These are phyloP conservation scores for Fomitopsis palustris DNA, from an alignment of 1,284 basidiomycete species.

Conservation along the genomic window DNA sequence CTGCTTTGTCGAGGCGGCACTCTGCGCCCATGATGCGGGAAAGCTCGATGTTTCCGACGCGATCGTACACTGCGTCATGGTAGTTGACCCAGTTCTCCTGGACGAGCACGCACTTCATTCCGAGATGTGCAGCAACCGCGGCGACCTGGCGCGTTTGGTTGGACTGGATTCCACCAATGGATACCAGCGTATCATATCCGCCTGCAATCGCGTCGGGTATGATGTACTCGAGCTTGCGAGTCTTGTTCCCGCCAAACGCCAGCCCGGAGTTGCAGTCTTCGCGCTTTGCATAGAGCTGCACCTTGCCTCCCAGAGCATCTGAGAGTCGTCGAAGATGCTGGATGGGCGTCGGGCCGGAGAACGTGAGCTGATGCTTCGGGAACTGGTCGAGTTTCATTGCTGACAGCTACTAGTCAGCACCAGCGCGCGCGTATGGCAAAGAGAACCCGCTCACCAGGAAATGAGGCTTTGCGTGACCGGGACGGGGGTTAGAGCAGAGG, in stretches of 20 bases:
- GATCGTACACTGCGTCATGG: neutral
- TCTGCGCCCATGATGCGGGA: neutral
- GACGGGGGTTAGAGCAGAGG: too few relatives aligned
- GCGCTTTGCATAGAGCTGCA: neutral
- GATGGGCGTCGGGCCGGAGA: neutral
- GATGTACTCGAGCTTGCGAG: neutral
- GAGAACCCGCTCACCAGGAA: too few relatives aligned
- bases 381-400: neutral
- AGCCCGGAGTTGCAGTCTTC: neutral
- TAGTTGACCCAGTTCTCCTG: neutral
- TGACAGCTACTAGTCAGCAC: too few relatives aligned
- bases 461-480: too few relatives aligned
- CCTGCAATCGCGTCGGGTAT: neutral
- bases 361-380: neutral
- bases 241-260: neutral
- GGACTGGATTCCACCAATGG: neutral
- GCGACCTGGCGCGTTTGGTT: neutral
- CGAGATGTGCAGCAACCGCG: neutral
- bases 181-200: neutral
- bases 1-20: neutral
- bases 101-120: neutral
- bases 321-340: neutral
- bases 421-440: too few relatives aligned
- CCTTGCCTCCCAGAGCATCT: neutral
- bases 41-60: neutral